A percentile compares a stretch with the other conserved stretches of the same genome.
Evolutionary conservation across 1,284 basidiomycete genomes (phyloP).

Genomic region (Trametes versicolor): DNA sequence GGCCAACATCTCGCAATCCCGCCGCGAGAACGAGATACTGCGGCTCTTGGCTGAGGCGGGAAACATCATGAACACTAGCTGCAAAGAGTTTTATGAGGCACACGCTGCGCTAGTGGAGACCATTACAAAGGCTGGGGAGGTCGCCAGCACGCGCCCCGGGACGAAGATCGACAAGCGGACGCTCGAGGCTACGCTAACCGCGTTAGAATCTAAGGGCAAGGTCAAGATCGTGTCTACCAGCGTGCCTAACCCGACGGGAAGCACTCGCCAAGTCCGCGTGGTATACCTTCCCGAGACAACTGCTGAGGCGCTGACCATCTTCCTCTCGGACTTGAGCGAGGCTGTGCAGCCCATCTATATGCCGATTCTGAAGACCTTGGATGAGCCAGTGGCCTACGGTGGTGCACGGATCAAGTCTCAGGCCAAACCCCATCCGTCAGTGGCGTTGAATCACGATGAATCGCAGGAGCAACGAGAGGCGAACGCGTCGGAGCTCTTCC

Average conservation of each 20-base stretch:
- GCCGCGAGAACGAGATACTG: constrained; percentile 80
- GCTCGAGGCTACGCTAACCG: constrained; percentile 63
- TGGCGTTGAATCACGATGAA: constrained; percentile 54
- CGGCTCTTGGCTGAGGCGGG: constrained; percentile 69
- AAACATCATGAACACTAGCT: constrained; percentile 71
- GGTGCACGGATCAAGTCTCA: constrained; percentile 45
- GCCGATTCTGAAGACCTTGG: constrained; percentile 54
- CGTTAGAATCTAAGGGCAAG: constrained; percentile 67
- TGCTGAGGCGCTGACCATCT: constrained; percentile 60
- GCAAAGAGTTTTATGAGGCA: constrained; percentile 72
- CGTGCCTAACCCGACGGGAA: constrained; percentile 61
- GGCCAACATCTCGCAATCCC: constrained; percentile 76
- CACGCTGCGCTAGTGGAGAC: constrained; percentile 67
- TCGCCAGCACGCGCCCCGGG: constrained; percentile 72
- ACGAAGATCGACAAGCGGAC: constrained; percentile 80
- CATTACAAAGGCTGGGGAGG: constrained; percentile 65
- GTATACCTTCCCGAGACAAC: constrained; percentile 66
- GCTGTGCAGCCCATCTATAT: constrained; percentile 44
- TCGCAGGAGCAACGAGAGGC: constrained; percentile 51
- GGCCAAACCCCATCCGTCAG: constrained; percentile 43
- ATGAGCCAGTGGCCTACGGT: constrained; percentile 64
- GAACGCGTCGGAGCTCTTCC: constrained; percentile 59
- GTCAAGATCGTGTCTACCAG: constrained; percentile 73
- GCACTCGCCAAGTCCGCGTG: constrained; percentile 62
- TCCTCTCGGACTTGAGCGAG: constrained; percentile 61